Base-by-base conservation (phyloP, 306 rosid species). In the Herpetospermum pedunculosum region DNA sequence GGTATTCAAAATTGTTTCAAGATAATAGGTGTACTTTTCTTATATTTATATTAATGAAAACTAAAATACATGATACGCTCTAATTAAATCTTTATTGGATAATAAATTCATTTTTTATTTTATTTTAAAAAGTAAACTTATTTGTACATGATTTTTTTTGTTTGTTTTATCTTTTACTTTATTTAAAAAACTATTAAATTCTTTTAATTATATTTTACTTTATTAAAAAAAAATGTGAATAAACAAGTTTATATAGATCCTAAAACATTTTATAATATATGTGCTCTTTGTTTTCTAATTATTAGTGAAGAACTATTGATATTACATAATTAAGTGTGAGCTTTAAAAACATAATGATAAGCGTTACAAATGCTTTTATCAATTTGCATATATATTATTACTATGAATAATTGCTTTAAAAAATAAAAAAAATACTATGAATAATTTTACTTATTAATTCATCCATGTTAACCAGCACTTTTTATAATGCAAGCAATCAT, bases 401-500 rank as follows among this genome's bases (percentile, higher is more conserved):
- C 37, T 41, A 38, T 21, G n/a, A 64, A 64, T 64, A 63, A 37
- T 38, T 65, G n/a, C n/a, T n/a, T n/a, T n/a, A n/a, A n/a, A n/a
- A n/a, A n/a, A n/a, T n/a, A n/a, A n/a, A n/a, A n/a, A n/a, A n/a
- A n/a, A n/a, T 68, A 44, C 37, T 41, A 38, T 21, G n/a, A 64
- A 64, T 64, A 63, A 37, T 38, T 65, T 40, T 40, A 21, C 50
- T 65, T 65, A 65, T 40, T 65, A 65, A 65, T 65, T 65, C 72
- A 65, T 65, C 72, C 72, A 65, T 65, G 72, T 65, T 65, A 65
- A 38, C 72, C 50, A 40, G 4, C 5, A 65, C 72, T 65, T 65
- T 38, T 65, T 21, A 35, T 65, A 65, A 65, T 65, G 34, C 72
- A 65, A 65, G 19, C 19, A 65, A 65, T 65, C 12, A 65, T 65